Base-by-base conservation (phyloP, 176 grass and related monocot species). In the Secale cereale region DNA sequence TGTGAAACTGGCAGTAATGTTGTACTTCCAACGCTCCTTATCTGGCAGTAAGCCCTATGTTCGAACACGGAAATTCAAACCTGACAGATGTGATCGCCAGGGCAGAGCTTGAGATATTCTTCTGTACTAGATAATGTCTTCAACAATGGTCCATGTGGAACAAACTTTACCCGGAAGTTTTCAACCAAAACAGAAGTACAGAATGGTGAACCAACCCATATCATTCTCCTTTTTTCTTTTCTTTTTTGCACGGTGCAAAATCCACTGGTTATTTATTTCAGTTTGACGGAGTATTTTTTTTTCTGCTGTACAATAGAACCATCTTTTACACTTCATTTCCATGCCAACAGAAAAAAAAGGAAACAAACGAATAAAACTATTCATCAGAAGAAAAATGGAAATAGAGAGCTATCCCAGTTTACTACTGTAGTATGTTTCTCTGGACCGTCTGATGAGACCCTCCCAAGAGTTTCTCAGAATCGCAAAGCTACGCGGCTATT, bases 291-390 rank as follows among this genome's bases (percentile, higher is more conserved):
- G 22, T 35, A 29, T 39, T 48, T 74, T 57, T 22, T 57, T 12
- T 22, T 60, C 67, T 86, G 26, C 57, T 90, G 41, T 90, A 87
- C 80, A 87, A 36, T 35, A 74, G 4, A 66, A 32, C 19, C 5
- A n/a, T 75, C 33, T 67, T 80, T 86, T 22, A 48, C 64, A 67
- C 79, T 8, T 57, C 65, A 79, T 65, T 65, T 73, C 4, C 22
- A 60, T 79, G 37, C 12, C 25, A 78, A 20, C 13, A 70, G 56
- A 46, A 81, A 41, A 35, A 61, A 31, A 23, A 22, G 48, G 48
- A 17, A 74, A 25, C 19, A 17, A 74, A 48, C 14, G 45, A 48
- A 74, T 5, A 46, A 36, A 74, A 74, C 40, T 74, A 50, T 50
- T 41, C 71, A 74, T 41, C 71, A 74, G 71, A 4, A 74, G n/a